Evolutionary conservation across 83 land plant genomes (phyloP).

Genomic region (Isoetes engelmannii): DNA sequence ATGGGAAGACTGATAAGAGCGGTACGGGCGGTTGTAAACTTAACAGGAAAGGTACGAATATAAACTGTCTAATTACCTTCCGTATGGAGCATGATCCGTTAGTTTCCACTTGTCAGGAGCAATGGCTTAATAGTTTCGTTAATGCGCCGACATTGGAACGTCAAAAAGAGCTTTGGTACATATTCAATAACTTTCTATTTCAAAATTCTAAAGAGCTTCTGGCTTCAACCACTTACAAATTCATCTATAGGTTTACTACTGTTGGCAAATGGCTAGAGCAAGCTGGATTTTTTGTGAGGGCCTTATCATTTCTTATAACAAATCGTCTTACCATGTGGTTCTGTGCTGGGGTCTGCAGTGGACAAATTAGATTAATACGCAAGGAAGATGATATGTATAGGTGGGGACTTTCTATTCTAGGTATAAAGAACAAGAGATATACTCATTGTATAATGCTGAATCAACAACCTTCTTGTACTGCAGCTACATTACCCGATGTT

Average conservation of each 20-base stretch:
- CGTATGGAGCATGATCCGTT: too few relatives aligned
- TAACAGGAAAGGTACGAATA: slow-evolving; percentile 20
- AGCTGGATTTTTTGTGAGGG: slow-evolving; percentile 24
- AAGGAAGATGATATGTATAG: slow-evolving; percentile 37
- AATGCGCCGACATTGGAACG: slow-evolving; percentile 39
- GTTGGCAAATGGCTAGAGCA: slow-evolving; percentile 34
- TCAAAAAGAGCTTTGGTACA: slow-evolving; percentile 40
- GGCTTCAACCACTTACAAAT: too few relatives aligned
- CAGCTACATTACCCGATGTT: slow-evolving; percentile 40
- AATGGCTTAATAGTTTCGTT: slow-evolving; percentile 32
- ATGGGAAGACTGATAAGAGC: slow-evolving; percentile 43
- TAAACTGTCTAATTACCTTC: too few relatives aligned
- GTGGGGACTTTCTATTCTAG: slow-evolving; percentile 9
- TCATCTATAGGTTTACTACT: slow-evolving; percentile 31
- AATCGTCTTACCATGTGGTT: slow-evolving; percentile 36
- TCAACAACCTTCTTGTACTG: not conserved
- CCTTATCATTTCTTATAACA: slow-evolving; percentile 33
- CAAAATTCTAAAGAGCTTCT: too few relatives aligned
- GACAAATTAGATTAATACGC: slow-evolving; percentile 34
- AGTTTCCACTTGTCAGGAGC: slow-evolving; percentile 13
- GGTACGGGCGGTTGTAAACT: slow-evolving; percentile 30
- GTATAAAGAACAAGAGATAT: too few relatives aligned
- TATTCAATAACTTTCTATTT: too few relatives aligned
- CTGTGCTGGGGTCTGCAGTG: slow-evolving; percentile 45
- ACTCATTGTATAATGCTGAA: too few relatives aligned